Evolutionary conservation across 139 green algal genomes (phyloP), one percentile per base, ranked within the genome.

Genomic region (Axilococcus clingmanii): DNA sequence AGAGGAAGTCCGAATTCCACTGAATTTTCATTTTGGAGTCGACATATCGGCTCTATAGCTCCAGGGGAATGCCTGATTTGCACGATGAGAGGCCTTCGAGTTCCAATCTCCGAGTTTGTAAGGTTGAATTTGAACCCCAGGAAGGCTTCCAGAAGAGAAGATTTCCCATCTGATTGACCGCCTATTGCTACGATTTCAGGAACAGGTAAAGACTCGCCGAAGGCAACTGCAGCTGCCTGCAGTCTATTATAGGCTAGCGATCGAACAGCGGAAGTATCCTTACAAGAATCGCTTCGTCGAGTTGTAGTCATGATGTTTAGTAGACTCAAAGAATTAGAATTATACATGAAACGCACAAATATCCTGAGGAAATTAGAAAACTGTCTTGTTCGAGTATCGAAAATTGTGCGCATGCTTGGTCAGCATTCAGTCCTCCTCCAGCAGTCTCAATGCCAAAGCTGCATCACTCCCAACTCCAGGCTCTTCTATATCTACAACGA

Each of bases 121-220:
- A 95, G 68, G 55, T 94, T 94, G 79, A 95, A 95, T 4, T 80
- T 74, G 48, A 94, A 94, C 72, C 85, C 88, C 0, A 96, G 65
- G 49, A 96, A 88, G 0, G 88, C 88, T 42, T 96, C 88, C 20
- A 96, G 64, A 15, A 96, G 69, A 3, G 68, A 83, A 35, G 59
- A 82, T 53, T 96, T 96, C 23, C 88, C 88, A 65, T 96, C 88
- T 3, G 59, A 81, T 63, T 96, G 87, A 4, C 87, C 87, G 0
- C 87, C 87, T 44, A 95, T 83, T 2, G 81, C 85, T 7, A 95
- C 86, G 20, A 96, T 94, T 52, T 96, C 88, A 5, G 88, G 88
- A 22, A 96, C 93, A 2, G 84, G 77, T 7, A 96, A 65, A 12
- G 35, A 48, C 59, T 89, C 81, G n/a, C 75, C 78, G 66, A 82